Base-by-base conservation (phyloP, 2,329 filamentous ascomycete species). In the Chaetomium olivaceum region DNA sequence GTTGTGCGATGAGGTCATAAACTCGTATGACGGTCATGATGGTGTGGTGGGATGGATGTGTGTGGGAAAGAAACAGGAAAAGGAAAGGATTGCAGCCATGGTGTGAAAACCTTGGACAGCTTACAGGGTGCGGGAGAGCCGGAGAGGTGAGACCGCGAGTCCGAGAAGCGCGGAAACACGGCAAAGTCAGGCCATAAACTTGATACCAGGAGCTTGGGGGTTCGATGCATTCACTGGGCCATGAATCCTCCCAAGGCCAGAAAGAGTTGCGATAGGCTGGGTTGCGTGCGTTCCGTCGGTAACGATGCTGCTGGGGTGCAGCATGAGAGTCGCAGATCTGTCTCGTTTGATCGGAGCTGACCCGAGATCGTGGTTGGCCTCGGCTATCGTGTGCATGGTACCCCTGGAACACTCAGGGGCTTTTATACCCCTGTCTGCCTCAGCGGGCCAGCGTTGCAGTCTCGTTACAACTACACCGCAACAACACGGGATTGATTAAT, bases 301-400 rank as follows among this genome's bases (percentile, higher is more conserved):
- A 36, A 50, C 29, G 5, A 55, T 58, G 29, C 23, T 21, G 27
- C 25, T 31, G 43, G 55, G 56, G 33, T 43, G 43, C 33, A 29
- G 62, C 62, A 64, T 64, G 50, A 60, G 27, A 12, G 33, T n/a
- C 21, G 62, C 48, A 55, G 62, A 64, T 64, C 62, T 54, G 14
- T 54, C 48, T 46, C 51, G 62, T 64, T 64, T 64, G 62, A 64
- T 64, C 62, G 23, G 36, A 64, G 48, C 21, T 9, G 29, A 23
- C 50, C 57, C 56, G 27, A 19, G 23, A 8, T n/a, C 27, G 19
- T 54, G 56, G 62, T 59, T 64, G 56, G 62, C 23, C 33, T 58
- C 61, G 55, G n/a, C 19, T 63, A 58, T 52, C 46, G 27, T 27
- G 12, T 54, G 50, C 50, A 54, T 54, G 23, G n/a, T 8, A 25